phyloP scores from a whole-genome alignment of 768 basidiomycete genomes.

The Boletellus emodensis region DNA sequence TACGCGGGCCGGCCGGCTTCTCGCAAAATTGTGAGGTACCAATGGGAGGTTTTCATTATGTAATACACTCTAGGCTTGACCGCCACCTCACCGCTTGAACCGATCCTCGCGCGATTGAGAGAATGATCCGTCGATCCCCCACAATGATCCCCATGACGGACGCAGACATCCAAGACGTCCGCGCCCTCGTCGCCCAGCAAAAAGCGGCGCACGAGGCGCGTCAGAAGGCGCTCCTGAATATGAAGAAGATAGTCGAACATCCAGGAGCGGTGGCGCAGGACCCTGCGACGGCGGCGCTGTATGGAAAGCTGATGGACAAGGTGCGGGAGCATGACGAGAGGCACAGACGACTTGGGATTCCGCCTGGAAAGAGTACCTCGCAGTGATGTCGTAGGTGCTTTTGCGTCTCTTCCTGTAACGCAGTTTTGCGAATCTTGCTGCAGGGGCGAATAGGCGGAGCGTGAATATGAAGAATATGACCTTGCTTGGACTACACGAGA shows the following conservation, averaged over 20 bases:
- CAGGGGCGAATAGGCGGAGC: no score
- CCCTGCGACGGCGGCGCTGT: slow-evolving; percentile 7
- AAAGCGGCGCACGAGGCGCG: slow-evolving; percentile 39
- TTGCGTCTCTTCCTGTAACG: no score
- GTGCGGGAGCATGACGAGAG: slow-evolving; percentile 26
- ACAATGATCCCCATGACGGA: slow-evolving; percentile 76
- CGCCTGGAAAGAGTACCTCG: slow-evolving; percentile 23
- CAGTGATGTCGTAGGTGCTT: not conserved
- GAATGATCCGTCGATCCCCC: slow-evolving; percentile 73
- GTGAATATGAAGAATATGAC: no score
- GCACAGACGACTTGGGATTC: slow-evolving; percentile 26
- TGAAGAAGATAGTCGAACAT: slow-evolving; percentile 44
- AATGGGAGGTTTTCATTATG: no score
- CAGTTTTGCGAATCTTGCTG: no score
- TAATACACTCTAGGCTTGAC: no score
- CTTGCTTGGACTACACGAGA: no score
- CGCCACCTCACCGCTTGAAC: no score
- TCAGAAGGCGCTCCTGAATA: slow-evolving; percentile 40
- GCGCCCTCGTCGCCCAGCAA: slow-evolving; percentile 53
- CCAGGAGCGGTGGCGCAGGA: slow-evolving; percentile 8
- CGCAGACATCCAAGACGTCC: slow-evolving; percentile 73
- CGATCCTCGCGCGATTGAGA: not conserved
- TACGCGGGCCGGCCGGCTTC: no score
- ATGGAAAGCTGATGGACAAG: slow-evolving; percentile 16
- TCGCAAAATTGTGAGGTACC: no score